Evolutionary conservation across 2,329 filamentous ascomycete species (phyloP).

Genomic region (Teratosphaeria destructans): DNA sequence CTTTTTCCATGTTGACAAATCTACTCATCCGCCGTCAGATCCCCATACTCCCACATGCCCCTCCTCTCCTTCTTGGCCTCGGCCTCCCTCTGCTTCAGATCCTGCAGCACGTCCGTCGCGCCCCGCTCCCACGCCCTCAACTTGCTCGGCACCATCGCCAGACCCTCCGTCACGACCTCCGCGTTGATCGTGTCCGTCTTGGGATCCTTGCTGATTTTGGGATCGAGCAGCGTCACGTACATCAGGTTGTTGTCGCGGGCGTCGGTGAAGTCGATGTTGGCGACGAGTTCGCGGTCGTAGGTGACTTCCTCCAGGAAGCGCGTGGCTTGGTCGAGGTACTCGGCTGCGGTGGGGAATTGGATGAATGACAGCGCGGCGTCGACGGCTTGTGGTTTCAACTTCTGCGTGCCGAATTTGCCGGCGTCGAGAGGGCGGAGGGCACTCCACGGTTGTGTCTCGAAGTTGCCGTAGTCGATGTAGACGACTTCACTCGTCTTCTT

Average conservation of each 20-base stretch:
- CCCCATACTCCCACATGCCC: slow-evolving; percentile 98
- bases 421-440: slow-evolving; percentile 71
- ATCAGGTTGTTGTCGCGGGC: slow-evolving; percentile 62
- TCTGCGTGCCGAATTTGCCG: slow-evolving; percentile 66
- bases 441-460: slow-evolving; percentile 76
- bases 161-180: slow-evolving; percentile 70
- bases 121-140: slow-evolving; percentile 82
- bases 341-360: slow-evolving; percentile 69
- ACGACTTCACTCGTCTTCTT: slow-evolving; percentile 81
- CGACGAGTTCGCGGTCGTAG: slow-evolving; percentile 64
- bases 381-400: slow-evolving; percentile 74
- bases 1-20: not conserved
- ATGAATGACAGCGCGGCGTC: slow-evolving; percentile 82
- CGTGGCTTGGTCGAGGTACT: slow-evolving; percentile 77
- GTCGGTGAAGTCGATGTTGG: slow-evolving; percentile 78
- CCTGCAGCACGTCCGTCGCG: slow-evolving; percentile 60
- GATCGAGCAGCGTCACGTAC: slow-evolving; percentile 81
- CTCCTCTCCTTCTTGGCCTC: slow-evolving; percentile 69
- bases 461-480: slow-evolving; percentile 96
- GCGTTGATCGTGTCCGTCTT: slow-evolving; percentile 77
- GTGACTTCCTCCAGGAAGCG: slow-evolving; percentile 65
- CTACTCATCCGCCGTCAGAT: slow-evolving; percentile 67
- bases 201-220: slow-evolving; percentile 46
- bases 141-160: slow-evolving; percentile 87
- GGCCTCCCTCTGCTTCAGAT: slow-evolving; percentile 61